Conservation (phyloP, 1,139 yeast species). For the Blastobotrys apis region DNA sequence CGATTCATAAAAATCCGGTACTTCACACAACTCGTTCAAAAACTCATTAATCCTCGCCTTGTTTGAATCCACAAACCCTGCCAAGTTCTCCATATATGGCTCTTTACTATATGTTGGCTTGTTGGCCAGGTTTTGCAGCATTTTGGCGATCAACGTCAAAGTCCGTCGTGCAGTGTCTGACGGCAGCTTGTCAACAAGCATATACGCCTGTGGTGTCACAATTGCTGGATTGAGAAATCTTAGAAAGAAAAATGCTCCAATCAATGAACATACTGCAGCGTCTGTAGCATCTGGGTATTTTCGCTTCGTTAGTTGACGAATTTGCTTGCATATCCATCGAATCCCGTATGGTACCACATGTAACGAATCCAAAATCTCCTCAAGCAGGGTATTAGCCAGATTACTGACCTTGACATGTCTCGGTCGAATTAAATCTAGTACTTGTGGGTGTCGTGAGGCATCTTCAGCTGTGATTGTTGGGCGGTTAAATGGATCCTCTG, state of each 20-base stretch:
- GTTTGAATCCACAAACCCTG: conserved; percentile 34
- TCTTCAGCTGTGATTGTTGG: conserved; percentile 33
- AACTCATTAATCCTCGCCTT: conserved; percentile 34
- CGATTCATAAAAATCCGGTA: conserved; percentile 41
- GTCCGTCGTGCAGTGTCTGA: conserved; percentile 57
- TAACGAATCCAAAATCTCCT: conserved; percentile 55
- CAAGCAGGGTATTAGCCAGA: conserved; percentile 56
- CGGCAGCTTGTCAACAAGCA: conserved; percentile 38
- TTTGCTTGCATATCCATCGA: conserved; percentile 67
- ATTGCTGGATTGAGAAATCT: conserved; percentile 89
- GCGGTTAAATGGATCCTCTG: conserved; percentile 25
- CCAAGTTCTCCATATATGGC: conserved; percentile 35
- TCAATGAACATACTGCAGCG: conserved; percentile 48
- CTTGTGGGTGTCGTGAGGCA: conserved; percentile 33
- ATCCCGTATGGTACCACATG: conserved; percentile 66
- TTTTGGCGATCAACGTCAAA: conserved; percentile 76
- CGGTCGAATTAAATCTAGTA: conserved; percentile 33
- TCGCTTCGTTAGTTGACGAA: conserved; percentile 56
- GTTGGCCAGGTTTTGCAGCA: conserved; percentile 84
- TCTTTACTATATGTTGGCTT: conserved; percentile 41
- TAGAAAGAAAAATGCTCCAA: conserved; percentile 83
- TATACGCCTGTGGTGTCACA: conserved; percentile 78
- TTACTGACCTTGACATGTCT: conserved; percentile 37
- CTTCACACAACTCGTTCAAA: conserved; percentile 39
- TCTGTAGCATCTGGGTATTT: conserved; percentile 61